Percentiles rank a stretch among this genome's conserved stretches.
Evolutionary conservation across 352 stramenopile genomes (phyloP).

Genomic region (Globisporangium spinosum): DNA sequence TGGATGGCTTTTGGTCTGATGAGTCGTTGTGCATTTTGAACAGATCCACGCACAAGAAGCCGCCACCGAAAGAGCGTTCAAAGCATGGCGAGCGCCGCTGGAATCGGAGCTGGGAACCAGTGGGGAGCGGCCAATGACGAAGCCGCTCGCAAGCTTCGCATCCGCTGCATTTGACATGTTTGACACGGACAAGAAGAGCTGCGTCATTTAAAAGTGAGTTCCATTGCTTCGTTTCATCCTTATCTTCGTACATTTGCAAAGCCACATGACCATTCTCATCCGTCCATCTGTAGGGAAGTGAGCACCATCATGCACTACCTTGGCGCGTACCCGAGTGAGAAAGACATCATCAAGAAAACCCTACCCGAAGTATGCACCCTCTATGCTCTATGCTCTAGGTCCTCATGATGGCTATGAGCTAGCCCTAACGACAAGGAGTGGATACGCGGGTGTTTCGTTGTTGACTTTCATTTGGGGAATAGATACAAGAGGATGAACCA

Average conservation of each 20-base stretch:
- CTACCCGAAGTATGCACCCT: constrained; percentile 62
- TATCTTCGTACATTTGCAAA: neutral
- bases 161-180: constrained; percentile 90
- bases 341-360: constrained; percentile 91
- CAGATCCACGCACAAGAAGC: neutral
- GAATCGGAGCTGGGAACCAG: constrained; percentile 27
- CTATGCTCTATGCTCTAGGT: neutral
- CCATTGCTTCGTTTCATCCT: neutral
- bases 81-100: constrained; percentile 7
- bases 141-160: constrained; percentile 42
- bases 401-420: neutral
- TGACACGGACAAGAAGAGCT: constrained; percentile 90
- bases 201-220: constrained; percentile 80
- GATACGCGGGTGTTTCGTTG: neutral
- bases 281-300: constrained; percentile 59
- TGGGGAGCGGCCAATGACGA: constrained; percentile 36
- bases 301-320: constrained; percentile 91
- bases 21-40: neutral
- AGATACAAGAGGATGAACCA: constrained; percentile 90
- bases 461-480: neutral
- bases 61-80: neutral
- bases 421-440: neutral
- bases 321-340: constrained; percentile 87
- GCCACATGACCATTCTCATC: neutral
- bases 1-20: neutral